Evolutionary conservation across 768 basidiomycete species (phyloP).

Genomic region (Tylopilus vinaceipallidus): DNA sequence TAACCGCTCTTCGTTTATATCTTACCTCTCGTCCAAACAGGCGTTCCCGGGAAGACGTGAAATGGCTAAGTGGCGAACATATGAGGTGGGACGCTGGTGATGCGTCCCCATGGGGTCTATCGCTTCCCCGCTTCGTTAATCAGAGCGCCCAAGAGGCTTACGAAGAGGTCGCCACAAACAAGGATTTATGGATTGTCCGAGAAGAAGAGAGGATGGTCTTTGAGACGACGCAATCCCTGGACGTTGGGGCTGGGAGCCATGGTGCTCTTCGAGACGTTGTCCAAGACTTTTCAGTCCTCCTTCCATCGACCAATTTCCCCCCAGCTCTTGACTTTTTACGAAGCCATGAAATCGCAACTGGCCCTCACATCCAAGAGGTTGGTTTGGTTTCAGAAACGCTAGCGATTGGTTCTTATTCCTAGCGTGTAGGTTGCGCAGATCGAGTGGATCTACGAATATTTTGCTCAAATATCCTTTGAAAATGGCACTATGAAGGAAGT

Average conservation of each 20-base stretch:
- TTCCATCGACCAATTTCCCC: conserved; percentile 24
- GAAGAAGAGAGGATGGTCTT: conserved; percentile 22
- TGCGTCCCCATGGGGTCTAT: neutral
- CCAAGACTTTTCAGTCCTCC: conserved; percentile 14
- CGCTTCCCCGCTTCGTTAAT: neutral
- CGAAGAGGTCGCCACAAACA: neutral
- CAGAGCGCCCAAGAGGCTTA: no score
- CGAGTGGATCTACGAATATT: conserved; percentile 22
- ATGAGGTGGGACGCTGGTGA: no score
- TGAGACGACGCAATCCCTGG: conserved; percentile 11
- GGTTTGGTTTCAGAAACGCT: neutral
- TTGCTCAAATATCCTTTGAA: conserved; percentile 10
- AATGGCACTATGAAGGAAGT: conserved; percentile 17
- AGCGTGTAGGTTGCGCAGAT: no score
- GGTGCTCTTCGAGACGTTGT: neutral
- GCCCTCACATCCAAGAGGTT: neutral
- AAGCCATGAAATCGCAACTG: neutral
- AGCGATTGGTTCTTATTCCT: neutral
- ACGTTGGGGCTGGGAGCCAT: neutral
- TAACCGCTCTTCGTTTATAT: neutral
- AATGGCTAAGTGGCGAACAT: no score
- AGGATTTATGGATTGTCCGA: conserved; percentile 13
- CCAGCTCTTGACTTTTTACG: conserved; percentile 1
- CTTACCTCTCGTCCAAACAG: neutral
- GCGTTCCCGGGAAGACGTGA: conserved; percentile 1